Conservation (phyloP, 208 protist genomes). For the Cochliopodium minus region DNA sequence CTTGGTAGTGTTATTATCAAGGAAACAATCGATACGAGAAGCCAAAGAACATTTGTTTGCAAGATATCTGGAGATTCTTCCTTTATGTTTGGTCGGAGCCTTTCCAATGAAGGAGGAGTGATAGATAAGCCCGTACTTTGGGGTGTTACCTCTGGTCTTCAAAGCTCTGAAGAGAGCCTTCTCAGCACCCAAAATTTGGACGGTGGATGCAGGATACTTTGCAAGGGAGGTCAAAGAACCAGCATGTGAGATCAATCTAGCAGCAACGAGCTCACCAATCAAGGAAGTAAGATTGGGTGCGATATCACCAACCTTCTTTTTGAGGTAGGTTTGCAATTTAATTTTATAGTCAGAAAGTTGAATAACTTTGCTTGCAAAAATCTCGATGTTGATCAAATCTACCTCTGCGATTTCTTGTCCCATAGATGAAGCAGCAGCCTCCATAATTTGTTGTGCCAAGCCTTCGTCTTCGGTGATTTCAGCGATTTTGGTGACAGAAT, state of each 20-base stretch:
- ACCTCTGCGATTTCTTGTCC: constrained; percentile 79
- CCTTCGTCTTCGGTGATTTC: constrained; percentile 41
- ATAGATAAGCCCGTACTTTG: constrained; percentile 98
- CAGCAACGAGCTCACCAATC: constrained; percentile 91
- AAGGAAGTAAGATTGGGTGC: constrained; percentile 91
- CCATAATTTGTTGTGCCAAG: constrained; percentile 42
- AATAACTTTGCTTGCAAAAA: constrained; percentile 76
- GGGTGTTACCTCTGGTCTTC: constrained; percentile 92
- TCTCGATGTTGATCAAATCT: constrained; percentile 83
- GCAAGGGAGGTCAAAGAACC: constrained; percentile 89
- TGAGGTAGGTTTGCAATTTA: constrained; percentile 77
- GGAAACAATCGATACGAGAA: constrained; percentile 86
- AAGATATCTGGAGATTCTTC: constrained; percentile 89
- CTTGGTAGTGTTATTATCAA: constrained; percentile 40
- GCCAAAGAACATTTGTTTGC: constrained; percentile 94
- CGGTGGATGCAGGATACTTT: constrained; percentile 97
- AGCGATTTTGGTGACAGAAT: constrained; percentile 43
- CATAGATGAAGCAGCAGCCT: constrained; percentile 83
- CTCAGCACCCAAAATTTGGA: constrained; percentile 99
- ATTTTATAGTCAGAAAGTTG: constrained; percentile 68
- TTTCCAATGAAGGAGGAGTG: constrained; percentile 89
- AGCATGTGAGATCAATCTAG: constrained; percentile 87
- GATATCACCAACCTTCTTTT: constrained; percentile 80
- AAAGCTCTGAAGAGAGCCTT: constrained; percentile 97
- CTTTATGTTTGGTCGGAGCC: constrained; percentile 88